These are phyloP conservation scores for Magnolia sinica DNA, from an alignment of 164 flowering plant genomes.

Conservation along the genomic window DNA sequence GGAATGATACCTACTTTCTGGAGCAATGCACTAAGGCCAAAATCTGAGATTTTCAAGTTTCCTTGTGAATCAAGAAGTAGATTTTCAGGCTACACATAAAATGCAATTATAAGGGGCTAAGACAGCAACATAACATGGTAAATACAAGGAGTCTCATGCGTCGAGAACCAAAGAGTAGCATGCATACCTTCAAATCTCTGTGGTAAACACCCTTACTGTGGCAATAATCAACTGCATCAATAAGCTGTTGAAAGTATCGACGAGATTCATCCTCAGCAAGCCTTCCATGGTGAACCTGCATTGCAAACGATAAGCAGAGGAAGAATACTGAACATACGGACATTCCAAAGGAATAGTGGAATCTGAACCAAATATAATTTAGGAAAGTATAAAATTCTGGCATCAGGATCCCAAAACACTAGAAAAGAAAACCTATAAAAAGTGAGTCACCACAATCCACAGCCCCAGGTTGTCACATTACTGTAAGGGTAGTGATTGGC, in stretches of 20 bases:
- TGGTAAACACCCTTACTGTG: slow-evolving; percentile 92
- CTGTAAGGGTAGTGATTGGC: too few species aligned
- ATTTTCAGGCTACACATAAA: slow-evolving; percentile 77
- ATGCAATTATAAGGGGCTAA: slow-evolving; percentile 2
- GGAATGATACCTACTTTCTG: slow-evolving; percentile 50
- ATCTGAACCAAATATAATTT: too few species aligned
- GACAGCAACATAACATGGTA: background rate
- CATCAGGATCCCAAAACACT: too few species aligned
- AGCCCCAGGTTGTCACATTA: too few species aligned
- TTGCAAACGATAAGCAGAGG: too few species aligned
- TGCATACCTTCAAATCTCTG: slow-evolving; percentile 85
- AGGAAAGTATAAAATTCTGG: too few species aligned
- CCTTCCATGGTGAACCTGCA: slow-evolving; percentile 73
- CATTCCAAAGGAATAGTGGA: too few species aligned
- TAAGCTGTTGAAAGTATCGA: slow-evolving; percentile 88
- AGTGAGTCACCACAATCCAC: too few species aligned
- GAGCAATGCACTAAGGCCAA: slow-evolving; percentile 94
- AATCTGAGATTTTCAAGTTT: slow-evolving; percentile 91
- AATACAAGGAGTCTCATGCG: background rate
- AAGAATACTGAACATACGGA: too few species aligned
- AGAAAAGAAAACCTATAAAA: too few species aligned
- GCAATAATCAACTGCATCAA: slow-evolving; percentile 93
- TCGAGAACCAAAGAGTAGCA: background rate
- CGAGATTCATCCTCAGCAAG: slow-evolving; percentile 67
- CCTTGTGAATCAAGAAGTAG: slow-evolving; percentile 86